These are phyloP conservation scores for Oryza rufipogon DNA, from an alignment of 176 grass and related monocot genomes.

Conservation along the genomic window DNA sequence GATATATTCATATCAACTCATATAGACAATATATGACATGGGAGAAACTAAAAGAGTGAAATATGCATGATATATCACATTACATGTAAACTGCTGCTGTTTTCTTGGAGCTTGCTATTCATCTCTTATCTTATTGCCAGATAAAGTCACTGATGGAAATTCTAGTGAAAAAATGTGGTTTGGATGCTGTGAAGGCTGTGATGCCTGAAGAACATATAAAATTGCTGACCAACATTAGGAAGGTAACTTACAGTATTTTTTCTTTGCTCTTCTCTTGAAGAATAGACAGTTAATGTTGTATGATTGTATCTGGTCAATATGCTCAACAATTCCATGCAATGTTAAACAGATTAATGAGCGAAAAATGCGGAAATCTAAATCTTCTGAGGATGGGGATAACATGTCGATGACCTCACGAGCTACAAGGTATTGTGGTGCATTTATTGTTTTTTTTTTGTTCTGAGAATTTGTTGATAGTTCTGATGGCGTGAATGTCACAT, in stretches of 20 bases:
- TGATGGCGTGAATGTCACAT: background rate
- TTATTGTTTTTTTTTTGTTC: background rate
- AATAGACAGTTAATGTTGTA: background rate
- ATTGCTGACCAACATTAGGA: slow-evolving; percentile 83
- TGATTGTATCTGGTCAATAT: background rate
- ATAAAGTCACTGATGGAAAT: slow-evolving; percentile 91
- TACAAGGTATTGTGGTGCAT: slow-evolving; percentile 63
- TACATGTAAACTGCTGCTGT: background rate
- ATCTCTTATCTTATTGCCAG: slow-evolving; percentile 40
- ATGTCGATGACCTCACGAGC: slow-evolving; percentile 59
- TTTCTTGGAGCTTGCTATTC: slow-evolving; percentile 5
- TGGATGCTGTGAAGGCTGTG: slow-evolving; percentile 88
- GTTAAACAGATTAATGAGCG: slow-evolving; percentile 73
- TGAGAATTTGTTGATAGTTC: background rate
- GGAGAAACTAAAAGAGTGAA: slow-evolving; percentile 5
- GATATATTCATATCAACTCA: background rate
- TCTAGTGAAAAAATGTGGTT: slow-evolving; percentile 94
- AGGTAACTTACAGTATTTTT: slow-evolving; percentile 54
- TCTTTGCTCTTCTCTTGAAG: background rate
- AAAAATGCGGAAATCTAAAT: slow-evolving; percentile 77
- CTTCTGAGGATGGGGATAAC: slow-evolving; percentile 62
- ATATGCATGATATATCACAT: slow-evolving; percentile 6
- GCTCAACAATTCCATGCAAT: slow-evolving; percentile 24
- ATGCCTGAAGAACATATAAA: slow-evolving; percentile 99
- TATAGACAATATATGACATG: background rate